Evolutionary conservation across 768 basidiomycete species (phyloP).

Genomic region (Tulasnella sp.): DNA sequence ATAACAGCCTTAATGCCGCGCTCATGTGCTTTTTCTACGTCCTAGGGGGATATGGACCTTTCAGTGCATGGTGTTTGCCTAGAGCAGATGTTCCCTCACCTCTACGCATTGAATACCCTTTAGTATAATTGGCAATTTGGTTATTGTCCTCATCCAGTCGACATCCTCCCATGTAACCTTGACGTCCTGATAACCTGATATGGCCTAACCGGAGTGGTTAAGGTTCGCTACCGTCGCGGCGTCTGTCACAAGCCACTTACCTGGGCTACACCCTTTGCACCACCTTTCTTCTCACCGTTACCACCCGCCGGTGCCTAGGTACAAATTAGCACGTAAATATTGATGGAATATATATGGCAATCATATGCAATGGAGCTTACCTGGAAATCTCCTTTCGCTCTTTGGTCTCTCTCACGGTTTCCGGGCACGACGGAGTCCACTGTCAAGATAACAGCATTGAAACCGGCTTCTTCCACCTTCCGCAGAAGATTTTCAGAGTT

Average conservation of each 20-base stretch:
- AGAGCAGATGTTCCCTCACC: conserved; percentile 25
- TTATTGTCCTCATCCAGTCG: conserved; percentile 37
- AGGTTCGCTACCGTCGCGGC: neutral
- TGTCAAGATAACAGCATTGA: conserved; percentile 81
- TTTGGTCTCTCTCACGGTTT: conserved; percentile 60
- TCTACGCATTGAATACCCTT: conserved; percentile 37
- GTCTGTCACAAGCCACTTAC: neutral
- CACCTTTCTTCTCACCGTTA: conserved; percentile 12
- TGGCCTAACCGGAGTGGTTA: conserved; percentile 4
- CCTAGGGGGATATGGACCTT: conserved; percentile 27
- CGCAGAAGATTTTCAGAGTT: conserved; percentile 56
- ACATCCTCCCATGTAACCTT: conserved; percentile 23
- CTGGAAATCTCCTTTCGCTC: conserved; percentile 22
- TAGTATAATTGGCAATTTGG: conserved; percentile 31
- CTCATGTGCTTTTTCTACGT: conserved; percentile 73
- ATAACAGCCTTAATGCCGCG: conserved; percentile 79
- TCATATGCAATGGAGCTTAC: neutral
- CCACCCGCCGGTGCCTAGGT: conserved; percentile 19
- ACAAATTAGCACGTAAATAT: neutral
- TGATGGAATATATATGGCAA: no score
- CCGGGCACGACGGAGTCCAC: conserved; percentile 79
- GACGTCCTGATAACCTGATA: conserved; percentile 16
- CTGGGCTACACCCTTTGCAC: conserved; percentile 21
- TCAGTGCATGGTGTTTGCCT: no score
- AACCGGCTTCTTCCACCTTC: conserved; percentile 59